These are phyloP conservation scores for Agrocybe pediades DNA, from an alignment of 768 basidiomycete genomes.

Conservation along the genomic window DNA sequence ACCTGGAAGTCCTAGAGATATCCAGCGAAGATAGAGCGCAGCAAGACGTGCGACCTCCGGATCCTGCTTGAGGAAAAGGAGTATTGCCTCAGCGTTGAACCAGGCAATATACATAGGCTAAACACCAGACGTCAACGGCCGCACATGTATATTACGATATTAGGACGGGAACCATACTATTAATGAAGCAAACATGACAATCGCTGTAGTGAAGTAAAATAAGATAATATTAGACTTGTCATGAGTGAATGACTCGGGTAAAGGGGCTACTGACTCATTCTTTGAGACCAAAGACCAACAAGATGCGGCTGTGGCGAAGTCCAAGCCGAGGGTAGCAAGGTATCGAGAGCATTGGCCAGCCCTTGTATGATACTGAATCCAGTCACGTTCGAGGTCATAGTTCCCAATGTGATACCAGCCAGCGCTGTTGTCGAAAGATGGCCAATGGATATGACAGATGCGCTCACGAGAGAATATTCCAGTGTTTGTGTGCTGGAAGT, in stretches of 20 bases:
- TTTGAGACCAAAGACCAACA: slow-evolving; percentile 89
- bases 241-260: too few relatives aligned
- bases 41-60: slow-evolving; percentile 82
- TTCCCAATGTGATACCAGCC: slow-evolving; percentile 76
- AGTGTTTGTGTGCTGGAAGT: slow-evolving; percentile 70
- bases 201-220: slow-evolving; percentile 41
- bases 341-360: slow-evolving; percentile 84
- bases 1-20: slow-evolving; percentile 78
- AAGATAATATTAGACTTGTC: too few relatives aligned
- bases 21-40: slow-evolving; percentile 71
- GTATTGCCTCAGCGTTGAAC: slow-evolving; percentile 79
- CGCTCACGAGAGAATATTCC: slow-evolving; percentile 85
- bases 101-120: slow-evolving; percentile 70
- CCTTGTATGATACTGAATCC: slow-evolving; percentile 83
- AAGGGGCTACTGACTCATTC: slow-evolving; percentile 69
- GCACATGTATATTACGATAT: slow-evolving; percentile 1
- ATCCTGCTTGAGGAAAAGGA: slow-evolving; percentile 77
- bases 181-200: slow-evolving; percentile 59
- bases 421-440: slow-evolving; percentile 89
- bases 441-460: slow-evolving; percentile 84
- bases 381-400: slow-evolving; percentile 73
- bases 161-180: slow-evolving; percentile 49
- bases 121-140: slow-evolving; percentile 26
- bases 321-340: slow-evolving; percentile 93
- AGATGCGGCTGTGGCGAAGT: slow-evolving; percentile 82